Base-by-base conservation (phyloP, 1,284 basidiomycete genomes). In the Heterobasidion parviporum region DNA sequence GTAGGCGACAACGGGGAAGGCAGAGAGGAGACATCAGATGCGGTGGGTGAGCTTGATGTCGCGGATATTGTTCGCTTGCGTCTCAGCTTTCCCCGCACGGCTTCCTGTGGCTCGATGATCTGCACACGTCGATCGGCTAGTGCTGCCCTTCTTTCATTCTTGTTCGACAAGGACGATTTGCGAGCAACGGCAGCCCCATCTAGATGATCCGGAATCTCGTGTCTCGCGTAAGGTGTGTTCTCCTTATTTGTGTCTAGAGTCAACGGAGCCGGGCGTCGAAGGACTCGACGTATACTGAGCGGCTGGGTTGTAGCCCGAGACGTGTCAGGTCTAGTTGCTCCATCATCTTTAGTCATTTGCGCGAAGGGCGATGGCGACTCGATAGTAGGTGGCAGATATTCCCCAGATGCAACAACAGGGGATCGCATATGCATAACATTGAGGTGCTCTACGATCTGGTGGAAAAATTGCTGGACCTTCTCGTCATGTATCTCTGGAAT, bases 361-460 rank as follows among this genome's bases (percentile, higher is more conserved):
- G 26, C 26, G 26, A 6, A 26, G 26, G 38, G 38, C 3, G 38
- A 41, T 10, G n/a, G 38, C 38, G 8, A 38, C 38, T 26, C 33
- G 33, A 45, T 50, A 52, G 51, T 56, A 43, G 10, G 50, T 49
- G 54, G 52, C 47, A 33, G 52, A 32, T 8, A 33, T 48, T 53
- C 38, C 26, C 26, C 26, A n/a, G 38, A 41, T 41, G 38, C 38
- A 8, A 3, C 53, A 34, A 54, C 50, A 3, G 34, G 41, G n/a
- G 59, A 54, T 56, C 70, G 57, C 69, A 73, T 70, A 62, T 85
- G 82, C 73, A 93, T 83, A 50, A 80, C 80, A 57, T 84, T 85
- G 50, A 94, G 79, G 63, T 91, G 88, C 46, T 90, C 83, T 7
- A 86, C 86, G 52, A 94, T 85, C 68, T 93, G 88, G 56, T 85